Conservation (phyloP, 2,329 filamentous ascomycete species). For the Botryotinia narcissicola region DNA sequence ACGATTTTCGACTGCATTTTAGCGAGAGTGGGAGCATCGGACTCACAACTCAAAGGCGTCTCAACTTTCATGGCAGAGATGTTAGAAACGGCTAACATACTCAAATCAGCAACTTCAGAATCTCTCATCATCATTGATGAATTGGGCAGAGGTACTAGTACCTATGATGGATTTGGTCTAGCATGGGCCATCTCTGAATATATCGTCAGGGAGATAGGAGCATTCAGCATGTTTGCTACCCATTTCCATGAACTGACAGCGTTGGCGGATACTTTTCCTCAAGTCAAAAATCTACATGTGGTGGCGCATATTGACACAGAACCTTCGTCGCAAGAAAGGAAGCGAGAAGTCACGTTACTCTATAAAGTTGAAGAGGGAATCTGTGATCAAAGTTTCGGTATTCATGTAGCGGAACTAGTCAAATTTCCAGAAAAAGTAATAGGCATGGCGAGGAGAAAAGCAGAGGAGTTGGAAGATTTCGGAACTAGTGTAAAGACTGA, state of each 20-base stretch:
- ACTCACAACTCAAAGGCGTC: constrained; percentile 95
- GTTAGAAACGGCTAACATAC: constrained; percentile 97
- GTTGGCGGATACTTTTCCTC: constrained; percentile 78
- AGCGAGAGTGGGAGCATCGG: constrained; percentile 90
- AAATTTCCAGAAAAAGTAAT: constrained; percentile 96
- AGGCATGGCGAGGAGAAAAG: constrained; percentile 98
- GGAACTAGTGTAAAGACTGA: constrained; percentile 67
- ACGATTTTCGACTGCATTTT: constrained; percentile 97
- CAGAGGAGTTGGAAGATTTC: constrained; percentile 97
- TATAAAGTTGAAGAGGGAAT: constrained; percentile 97
- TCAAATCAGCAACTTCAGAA: constrained; percentile 93
- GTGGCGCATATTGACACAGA: constrained; percentile 77
- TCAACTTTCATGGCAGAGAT: constrained; percentile 99
- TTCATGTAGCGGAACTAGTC: constrained; percentile 95
- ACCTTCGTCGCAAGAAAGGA: constrained; percentile 39
- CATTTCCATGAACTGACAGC: constrained; percentile 98
- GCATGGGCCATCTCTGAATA: constrained; percentile 99
- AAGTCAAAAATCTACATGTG: constrained; percentile 91
- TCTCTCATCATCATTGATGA: constrained; percentile 99
- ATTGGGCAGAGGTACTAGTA: constrained; percentile 91
- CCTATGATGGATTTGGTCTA: constrained; percentile 97
- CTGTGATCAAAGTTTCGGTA: constrained; percentile 96
- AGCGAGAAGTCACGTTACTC: constrained; percentile 84
- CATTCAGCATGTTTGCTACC: constrained; percentile 92
- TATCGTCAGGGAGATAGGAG: constrained; percentile 91